Base-by-base conservation (phyloP, 208 protist genomes). In the Leishmania turanica region DNA sequence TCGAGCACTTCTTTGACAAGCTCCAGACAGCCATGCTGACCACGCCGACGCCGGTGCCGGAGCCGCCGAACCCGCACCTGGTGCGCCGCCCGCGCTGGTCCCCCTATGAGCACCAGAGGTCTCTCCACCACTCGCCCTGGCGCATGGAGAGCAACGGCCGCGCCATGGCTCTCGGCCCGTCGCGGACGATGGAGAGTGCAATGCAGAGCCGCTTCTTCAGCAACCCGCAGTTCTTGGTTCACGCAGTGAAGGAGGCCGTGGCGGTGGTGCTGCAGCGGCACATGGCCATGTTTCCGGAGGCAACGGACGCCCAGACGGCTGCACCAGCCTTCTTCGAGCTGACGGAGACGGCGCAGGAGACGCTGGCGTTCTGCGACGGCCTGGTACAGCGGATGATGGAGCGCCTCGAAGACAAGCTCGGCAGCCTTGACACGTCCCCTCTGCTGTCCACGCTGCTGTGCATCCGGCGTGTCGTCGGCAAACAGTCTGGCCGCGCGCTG, bases 51-150 rank as follows among this genome's bases (percentile, higher is more conserved):
- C 96, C 96, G 42, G 92, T 98, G 75, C 94, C 94, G 19, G 93
- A 98, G 88, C 96, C 96, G 79, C 93, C 96, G 56, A 96, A 97
- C 85, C 93, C 96, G 71, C 92, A 98, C 73, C 83, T 97, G 21
- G 87, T 94, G 65, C 87, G 86, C 15, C 87, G 88, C 15, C 92
- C 92, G 1, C 85, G 88, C 27, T 98, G 93, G 93, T 73, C 90
- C 37, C 93, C 95, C 24, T 89, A 95, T 81, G 90, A 97, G 79
- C 92, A 96, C 71, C 86, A 86, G 37, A 88, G 88, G 21, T 97
- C 91, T 17, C 64, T 95, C 21, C 92, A 96, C 85, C 82, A 84
- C 78, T 96, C 95, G 9, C 92, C 92, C 75, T 98, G 96, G 96
- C 87, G 91, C 31, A 75, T 94, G 80, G 78, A 56, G 45, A 92